Conservation (phyloP, 2,329 filamentous ascomycete species). For the Pseudocercospora fuligena region DNA sequence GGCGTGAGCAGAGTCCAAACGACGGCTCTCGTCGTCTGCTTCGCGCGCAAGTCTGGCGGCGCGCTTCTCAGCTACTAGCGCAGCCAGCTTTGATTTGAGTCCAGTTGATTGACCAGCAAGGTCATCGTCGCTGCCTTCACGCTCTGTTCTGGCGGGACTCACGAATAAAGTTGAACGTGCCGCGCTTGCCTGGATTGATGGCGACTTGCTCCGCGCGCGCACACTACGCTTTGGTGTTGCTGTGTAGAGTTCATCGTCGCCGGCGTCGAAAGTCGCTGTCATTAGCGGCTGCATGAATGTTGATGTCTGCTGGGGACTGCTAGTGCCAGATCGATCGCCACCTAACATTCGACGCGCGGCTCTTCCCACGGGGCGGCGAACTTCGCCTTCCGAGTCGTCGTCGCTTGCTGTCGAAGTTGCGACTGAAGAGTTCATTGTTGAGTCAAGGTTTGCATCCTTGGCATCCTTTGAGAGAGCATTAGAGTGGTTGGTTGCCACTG, state of each 20-base stretch:
- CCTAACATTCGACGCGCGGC: slow-evolving; percentile 40
- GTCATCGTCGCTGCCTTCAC: slow-evolving; percentile 30
- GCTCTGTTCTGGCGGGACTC: slow-evolving; percentile 36
- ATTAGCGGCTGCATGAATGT: not conserved
- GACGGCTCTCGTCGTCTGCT: slow-evolving; percentile 21
- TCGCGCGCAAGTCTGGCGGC: slow-evolving; percentile 37
- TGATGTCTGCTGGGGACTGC: slow-evolving; percentile 7
- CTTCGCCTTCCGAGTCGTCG: slow-evolving; percentile 30
- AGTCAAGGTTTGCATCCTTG: not conserved
- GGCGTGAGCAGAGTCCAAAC: slow-evolving; percentile 15
- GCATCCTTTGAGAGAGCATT: slow-evolving; percentile 18
- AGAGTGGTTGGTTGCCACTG: slow-evolving; percentile 13
- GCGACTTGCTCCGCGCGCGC: slow-evolving; percentile 17
- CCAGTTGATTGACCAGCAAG: slow-evolving; percentile 31
- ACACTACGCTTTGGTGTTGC: slow-evolving; percentile 32
- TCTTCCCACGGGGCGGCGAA: slow-evolving; percentile 35
- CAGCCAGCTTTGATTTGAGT: slow-evolving; percentile 36
- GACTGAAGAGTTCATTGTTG: not conserved
- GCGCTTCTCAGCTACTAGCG: slow-evolving; percentile 40
- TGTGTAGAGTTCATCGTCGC: slow-evolving; percentile 39
- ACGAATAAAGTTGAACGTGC: slow-evolving; percentile 36
- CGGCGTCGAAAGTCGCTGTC: not conserved
- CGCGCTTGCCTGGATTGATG: slow-evolving; percentile 19
- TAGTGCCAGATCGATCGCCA: not conserved
- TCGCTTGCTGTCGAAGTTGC: not conserved